Evolutionary conservation across 495 filamentous ascomycete species (phyloP).

Genomic region (Daldinia grandis): DNA sequence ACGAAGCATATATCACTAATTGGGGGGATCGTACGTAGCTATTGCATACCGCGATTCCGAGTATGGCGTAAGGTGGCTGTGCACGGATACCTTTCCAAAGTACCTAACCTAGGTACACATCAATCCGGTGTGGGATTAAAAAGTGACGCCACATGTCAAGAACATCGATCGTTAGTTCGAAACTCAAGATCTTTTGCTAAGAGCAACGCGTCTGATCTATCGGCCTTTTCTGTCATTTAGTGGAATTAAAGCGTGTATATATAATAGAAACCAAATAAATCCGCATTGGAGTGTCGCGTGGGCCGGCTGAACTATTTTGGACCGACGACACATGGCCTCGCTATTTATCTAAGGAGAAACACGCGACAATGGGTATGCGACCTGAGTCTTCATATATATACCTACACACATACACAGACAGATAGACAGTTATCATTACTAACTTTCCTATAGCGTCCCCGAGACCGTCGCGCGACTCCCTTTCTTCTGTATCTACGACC

Average conservation of each 20-base stretch:
- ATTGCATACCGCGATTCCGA: too few relatives aligned
- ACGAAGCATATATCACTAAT: background rate
- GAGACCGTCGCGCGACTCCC: conserved; percentile 64
- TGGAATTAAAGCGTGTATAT: background rate
- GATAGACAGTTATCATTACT: conserved; percentile 1
- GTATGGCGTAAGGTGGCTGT: background rate
- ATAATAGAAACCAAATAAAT: background rate
- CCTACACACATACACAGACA: too few relatives aligned
- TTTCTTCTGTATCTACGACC: conserved; percentile 76
- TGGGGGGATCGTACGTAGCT: background rate
- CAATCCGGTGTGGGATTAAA: background rate
- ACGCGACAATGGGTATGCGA: conserved; percentile 37
- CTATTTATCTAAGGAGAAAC: conserved; percentile 1
- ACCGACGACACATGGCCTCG: conserved; percentile 26
- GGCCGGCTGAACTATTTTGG: background rate
- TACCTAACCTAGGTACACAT: background rate
- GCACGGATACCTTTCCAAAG: background rate
- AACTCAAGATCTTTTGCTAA: background rate
- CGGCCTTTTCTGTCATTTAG: background rate
- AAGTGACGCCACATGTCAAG: background rate
- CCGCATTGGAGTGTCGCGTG: background rate
- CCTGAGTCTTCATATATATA: background rate
- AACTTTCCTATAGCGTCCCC: conserved; percentile 40
- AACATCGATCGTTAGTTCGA: background rate
- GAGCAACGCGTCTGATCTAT: background rate